Percentiles rank a stretch among this genome's conserved stretches.
Conservation (phyloP, 805 yeast species). For the Pichia nakasei region DNA sequence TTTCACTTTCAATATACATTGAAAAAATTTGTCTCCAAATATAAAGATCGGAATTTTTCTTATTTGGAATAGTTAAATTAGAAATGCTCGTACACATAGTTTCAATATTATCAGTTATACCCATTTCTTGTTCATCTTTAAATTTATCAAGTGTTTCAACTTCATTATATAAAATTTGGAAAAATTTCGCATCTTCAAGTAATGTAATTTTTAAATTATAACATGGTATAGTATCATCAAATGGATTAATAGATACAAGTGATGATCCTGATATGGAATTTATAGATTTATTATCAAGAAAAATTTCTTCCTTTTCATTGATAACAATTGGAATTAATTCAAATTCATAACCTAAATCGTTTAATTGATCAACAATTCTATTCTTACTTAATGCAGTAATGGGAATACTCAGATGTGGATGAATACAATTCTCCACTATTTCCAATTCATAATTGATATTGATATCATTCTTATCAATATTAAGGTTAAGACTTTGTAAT, state of each 20-base stretch:
- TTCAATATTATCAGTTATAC: conserved; percentile 35
- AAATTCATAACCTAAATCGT: conserved; percentile 14
- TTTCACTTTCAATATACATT: conserved; percentile 55
- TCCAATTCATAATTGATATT: conserved; percentile 17
- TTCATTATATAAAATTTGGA: conserved; percentile 48
- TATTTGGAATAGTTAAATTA: conserved; percentile 32
- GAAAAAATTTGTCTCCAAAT: conserved; percentile 64
- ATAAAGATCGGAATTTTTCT: conserved; percentile 46
- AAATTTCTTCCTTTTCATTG: not conserved
- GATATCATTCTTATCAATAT: conserved; percentile 40
- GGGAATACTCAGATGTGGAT: conserved; percentile 20
- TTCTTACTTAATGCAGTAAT: conserved; percentile 15
- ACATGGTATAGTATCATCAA: conserved; percentile 16
- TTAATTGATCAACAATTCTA: conserved; percentile 14
- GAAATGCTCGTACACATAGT: conserved; percentile 32
- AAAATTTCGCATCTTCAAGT: conserved; percentile 51
- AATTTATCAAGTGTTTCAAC: conserved; percentile 40
- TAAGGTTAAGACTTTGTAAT: conserved; percentile 51
- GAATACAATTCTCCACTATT: conserved; percentile 12
- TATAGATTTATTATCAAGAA: not conserved
- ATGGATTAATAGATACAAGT: conserved; percentile 14
- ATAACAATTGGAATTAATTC: conserved; percentile 2
- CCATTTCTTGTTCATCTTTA: conserved; percentile 33
- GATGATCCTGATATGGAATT: conserved; percentile 4
- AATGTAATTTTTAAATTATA: conserved; percentile 29